These are phyloP conservation scores for Blastobotrys capitulatus DNA, from an alignment of 1,139 yeast species.

Conservation along the genomic window DNA sequence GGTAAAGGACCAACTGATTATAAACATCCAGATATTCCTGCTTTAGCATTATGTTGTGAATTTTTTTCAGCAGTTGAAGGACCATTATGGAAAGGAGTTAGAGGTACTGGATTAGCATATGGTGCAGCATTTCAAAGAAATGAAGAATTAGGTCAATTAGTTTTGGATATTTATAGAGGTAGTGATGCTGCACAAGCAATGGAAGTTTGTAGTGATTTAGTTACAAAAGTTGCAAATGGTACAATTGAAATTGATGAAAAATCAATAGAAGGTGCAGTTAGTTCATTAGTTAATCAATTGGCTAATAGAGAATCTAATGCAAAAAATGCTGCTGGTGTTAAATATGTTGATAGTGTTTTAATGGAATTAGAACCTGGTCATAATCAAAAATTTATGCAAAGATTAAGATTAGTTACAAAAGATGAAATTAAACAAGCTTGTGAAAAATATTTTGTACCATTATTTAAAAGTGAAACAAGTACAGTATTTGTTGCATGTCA, in stretches of 20 bases:
- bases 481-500: slow-evolving; percentile 70
- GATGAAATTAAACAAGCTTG: slow-evolving; percentile 54
- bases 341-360: slow-evolving; percentile 61
- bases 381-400: slow-evolving; percentile 36
- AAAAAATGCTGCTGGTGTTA: slow-evolving; percentile 58
- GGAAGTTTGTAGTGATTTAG: slow-evolving; percentile 59
- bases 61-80: slow-evolving; percentile 89
- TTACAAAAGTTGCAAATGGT: slow-evolving; percentile 57
- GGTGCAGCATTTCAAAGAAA: slow-evolving; percentile 64
- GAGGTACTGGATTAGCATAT: slow-evolving; percentile 95
- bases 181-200: slow-evolving; percentile 76
- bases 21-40: slow-evolving; percentile 60
- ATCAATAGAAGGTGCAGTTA: slow-evolving; percentile 64
- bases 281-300: slow-evolving; percentile 64
- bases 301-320: slow-evolving; percentile 56
- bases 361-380: slow-evolving; percentile 66
- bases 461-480: slow-evolving; percentile 55
- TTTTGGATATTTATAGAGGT: slow-evolving; percentile 71
- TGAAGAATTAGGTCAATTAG: slow-evolving; percentile 62
- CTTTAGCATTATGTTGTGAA: slow-evolving; percentile 67
- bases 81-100: slow-evolving; percentile 92
- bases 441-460: slow-evolving; percentile 42
- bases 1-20: slow-evolving; percentile 64
- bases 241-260: slow-evolving; percentile 47
- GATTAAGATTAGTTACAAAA: slow-evolving; percentile 40